These are phyloP conservation scores for Termitomyces titanicus DNA, from an alignment of 768 basidiomycete species.

Conservation along the genomic window DNA sequence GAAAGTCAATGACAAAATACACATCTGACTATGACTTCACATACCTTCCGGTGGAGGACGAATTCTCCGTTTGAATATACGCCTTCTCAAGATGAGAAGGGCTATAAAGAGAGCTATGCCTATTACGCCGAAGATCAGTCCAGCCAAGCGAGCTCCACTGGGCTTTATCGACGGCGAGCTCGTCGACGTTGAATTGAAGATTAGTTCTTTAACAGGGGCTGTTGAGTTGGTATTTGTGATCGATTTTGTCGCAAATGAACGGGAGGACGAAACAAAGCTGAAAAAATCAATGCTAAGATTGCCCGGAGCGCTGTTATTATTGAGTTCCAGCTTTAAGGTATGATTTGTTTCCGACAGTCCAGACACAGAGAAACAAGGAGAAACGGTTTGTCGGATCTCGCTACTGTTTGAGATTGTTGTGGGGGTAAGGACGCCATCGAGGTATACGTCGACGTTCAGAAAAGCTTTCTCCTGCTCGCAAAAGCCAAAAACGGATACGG, in stretches of 20 bases:
- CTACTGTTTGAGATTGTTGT: background rate
- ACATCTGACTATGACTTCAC: background rate
- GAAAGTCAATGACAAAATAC: background rate
- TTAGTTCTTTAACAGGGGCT: background rate
- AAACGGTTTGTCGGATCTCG: background rate
- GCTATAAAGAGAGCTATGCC: background rate
- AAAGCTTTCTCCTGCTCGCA: background rate
- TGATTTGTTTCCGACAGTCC: background rate
- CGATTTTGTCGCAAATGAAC: background rate
- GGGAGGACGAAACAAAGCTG: background rate
- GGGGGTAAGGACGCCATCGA: background rate
- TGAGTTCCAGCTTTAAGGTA: background rate
- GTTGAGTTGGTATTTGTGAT: background rate
- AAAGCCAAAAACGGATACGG: background rate
- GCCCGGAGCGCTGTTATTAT: background rate
- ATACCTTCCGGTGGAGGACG: constrained; percentile 3
- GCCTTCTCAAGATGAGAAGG: constrained; percentile 3
- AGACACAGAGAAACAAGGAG: background rate
- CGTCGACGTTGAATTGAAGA: background rate
- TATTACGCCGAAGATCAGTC: constrained; percentile 1
- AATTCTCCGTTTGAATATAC: background rate
- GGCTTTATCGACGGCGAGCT: background rate
- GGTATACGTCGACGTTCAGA: background rate
- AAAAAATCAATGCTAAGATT: background rate
- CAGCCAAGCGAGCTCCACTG: constrained; percentile 4